Base-by-base conservation (phyloP, 257 asterid species). In the Anisodus acutangulus region DNA sequence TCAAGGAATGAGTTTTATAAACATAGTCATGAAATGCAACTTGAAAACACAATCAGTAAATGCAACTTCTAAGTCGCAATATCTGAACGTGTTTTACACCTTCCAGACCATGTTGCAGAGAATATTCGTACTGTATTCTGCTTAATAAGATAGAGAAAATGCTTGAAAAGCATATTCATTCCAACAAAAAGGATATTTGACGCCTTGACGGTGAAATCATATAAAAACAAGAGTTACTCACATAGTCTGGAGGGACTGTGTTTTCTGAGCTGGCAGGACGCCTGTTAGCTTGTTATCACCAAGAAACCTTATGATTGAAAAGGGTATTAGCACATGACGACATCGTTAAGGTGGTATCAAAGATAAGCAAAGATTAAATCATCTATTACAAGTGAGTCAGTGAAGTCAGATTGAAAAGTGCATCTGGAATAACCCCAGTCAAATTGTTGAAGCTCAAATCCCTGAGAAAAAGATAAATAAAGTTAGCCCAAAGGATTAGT, bases 371-470 rank as follows among this genome's bases (percentile, higher is more conserved):
- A 79, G 6, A 76, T 37, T 72, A 74, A 16, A 72, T 9, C 66
- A 79, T 41, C 45, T 41, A 41, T 90, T 91, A 91, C 97, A 92
- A 74, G 89, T 88, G 79, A 69, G 87, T 90, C 64, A 93, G 92
- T 62, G 90, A 79, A 80, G 78, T 85, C 72, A 85, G 88, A 62
- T 91, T 91, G 90, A 94, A 88, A 81, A 94, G 92, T 26, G 85
- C 83, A 10, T 87, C 91, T 19, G 97, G 95, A 68, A 92, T 79
- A 66, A 68, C 53, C 66, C 94, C 98, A 2, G 89, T 88, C 89
- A 94, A 88, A 87, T 88, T 91, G 90, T 95, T 95, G 97, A 91
- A 93, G 92, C 97, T 92, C 92, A 95, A 90, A 85, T 95, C 98
- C 91, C 98, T 95, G 93, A 84, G 82, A 87, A 87, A 74, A 53